These are phyloP conservation scores for Pezicula carpinea DNA, from an alignment of 2,329 filamentous ascomycete species.

Conservation along the genomic window DNA sequence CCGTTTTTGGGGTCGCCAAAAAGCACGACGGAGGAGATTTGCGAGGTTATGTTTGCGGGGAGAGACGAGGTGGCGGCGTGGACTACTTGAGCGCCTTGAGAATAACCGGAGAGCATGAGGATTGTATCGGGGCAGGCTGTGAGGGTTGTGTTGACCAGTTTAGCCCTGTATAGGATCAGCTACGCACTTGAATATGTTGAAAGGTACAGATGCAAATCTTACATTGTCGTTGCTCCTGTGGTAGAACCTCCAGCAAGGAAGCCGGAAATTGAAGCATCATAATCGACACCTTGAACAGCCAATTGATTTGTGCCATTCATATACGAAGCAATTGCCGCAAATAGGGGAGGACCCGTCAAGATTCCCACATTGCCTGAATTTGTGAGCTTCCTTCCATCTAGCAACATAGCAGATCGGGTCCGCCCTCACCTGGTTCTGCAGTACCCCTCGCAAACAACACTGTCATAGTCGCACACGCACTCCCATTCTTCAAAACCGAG, in stretches of 20 bases:
- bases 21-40: constrained; percentile 18
- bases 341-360: constrained; percentile 23
- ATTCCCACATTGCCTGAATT: constrained; percentile 23
- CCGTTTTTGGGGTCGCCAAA: constrained; percentile 26
- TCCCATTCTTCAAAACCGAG: constrained; percentile 14
- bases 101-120: constrained; percentile 22
- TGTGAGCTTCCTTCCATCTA: not conserved
- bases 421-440: constrained; percentile 17
- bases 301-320: constrained; percentile 39
- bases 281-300: constrained; percentile 50
- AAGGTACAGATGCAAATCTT: not conserved
- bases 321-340: constrained; percentile 20
- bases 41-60: constrained; percentile 8
- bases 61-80: constrained; percentile 17
- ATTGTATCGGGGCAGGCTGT: constrained; percentile 16
- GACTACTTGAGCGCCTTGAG: constrained; percentile 24
- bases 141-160: constrained; percentile 16
- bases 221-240: constrained; percentile 39
- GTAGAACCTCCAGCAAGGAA: constrained; percentile 42
- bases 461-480: constrained; percentile 20
- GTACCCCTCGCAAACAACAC: constrained; percentile 24
- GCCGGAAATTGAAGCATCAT: constrained; percentile 40
- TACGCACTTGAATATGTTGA: not conserved
- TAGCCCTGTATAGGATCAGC: constrained; percentile 10
- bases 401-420: not conserved